phyloP scores from a whole-genome alignment of 139 green algal species.

The Volvox reticuliferus region DNA sequence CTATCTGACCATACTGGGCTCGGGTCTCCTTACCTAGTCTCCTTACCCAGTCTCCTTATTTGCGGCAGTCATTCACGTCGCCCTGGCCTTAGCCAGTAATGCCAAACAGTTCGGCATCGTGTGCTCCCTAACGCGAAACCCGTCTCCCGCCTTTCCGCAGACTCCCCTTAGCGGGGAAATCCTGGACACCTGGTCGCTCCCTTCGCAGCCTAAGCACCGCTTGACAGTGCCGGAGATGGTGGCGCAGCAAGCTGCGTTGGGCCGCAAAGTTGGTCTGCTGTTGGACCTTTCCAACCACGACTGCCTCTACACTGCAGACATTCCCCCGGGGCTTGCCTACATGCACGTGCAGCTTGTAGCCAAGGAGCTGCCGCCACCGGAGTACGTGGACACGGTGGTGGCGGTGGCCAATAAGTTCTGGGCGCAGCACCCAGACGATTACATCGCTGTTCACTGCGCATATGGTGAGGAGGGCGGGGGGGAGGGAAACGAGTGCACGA shows the following conservation, averaged over 20 bases:
- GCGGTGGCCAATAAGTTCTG: slow-evolving; percentile 69
- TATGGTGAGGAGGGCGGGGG: too few relatives aligned
- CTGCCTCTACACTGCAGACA: slow-evolving; percentile 84
- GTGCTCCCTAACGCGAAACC: too few relatives aligned
- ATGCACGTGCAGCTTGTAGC: slow-evolving; percentile 67
- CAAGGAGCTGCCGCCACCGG: slow-evolving; percentile 75
- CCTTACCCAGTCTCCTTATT: neutral
- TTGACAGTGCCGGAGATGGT: slow-evolving; percentile 74
- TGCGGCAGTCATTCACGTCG: neutral
- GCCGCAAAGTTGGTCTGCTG: slow-evolving; percentile 65
- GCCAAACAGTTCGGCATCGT: too few relatives aligned
- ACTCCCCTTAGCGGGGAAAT: slow-evolving; percentile 75
- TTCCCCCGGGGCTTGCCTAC: slow-evolving; percentile 72
- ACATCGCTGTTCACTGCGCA: slow-evolving; percentile 90
- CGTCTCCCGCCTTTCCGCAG: slow-evolving; percentile 56
- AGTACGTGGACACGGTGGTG: slow-evolving; percentile 72
- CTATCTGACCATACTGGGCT: too few relatives aligned
- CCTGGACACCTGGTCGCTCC: slow-evolving; percentile 73
- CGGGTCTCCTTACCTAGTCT: too few relatives aligned
- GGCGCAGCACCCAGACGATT: slow-evolving; percentile 61
- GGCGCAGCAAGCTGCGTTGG: slow-evolving; percentile 52
- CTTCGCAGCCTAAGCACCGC: slow-evolving; percentile 66
- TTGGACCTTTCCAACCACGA: slow-evolving; percentile 90
- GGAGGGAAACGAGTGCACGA: too few relatives aligned
- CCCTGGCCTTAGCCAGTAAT: neutral